Base-by-base conservation (phyloP, 2,329 filamentous ascomycete genomes). In the Onygenales sp. region DNA sequence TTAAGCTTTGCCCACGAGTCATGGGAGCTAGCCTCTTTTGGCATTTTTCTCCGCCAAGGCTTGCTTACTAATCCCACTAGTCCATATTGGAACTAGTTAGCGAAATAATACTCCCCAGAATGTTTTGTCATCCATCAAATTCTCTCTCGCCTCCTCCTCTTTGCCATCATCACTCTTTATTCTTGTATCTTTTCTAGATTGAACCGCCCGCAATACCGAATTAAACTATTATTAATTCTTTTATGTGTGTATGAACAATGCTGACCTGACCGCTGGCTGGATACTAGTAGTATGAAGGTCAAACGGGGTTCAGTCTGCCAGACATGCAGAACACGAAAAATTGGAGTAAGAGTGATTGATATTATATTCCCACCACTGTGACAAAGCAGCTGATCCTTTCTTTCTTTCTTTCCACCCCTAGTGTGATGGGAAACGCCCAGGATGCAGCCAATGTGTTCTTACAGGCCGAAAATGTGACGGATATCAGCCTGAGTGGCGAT, bases 361-460 rank as follows among this genome's bases (percentile, higher is more conserved):
- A 3, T 27, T 27, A 27, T 27, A 27, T 27, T 27, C 21, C 21
- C 21, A 27, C 21, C 21, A 27, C 21, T 27, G 21, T 4, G 21
- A 27, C 21, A 27, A 27, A 3, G 21, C 21, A 27, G 5, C 21
- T 27, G 21, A 27, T 27, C 4, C 21, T 27, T 27, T 27, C 10
- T 14, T 40, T 17, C 21, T 10, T 7, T 33, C 13, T 49, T 9
- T 45, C 31, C 53, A 13, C 21, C 21, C 21, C 21, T 21, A 63
- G 58, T 63, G 62, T 44, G 62, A 63, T 55, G 63, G 62, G 42
- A 64, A 63, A 27, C 56, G 44, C 10, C 63, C 63, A 2, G 55
- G 32, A 31, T 65, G 63, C 49, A 58, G 54, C 21, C 63, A 65
- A 49, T 65, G 63, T 49, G 21, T 54, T 13, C 45, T 59, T 14